These are phyloP conservation scores for Alternaria conjuncta DNA, from an alignment of 2,329 filamentous ascomycete genomes.

Conservation along the genomic window DNA sequence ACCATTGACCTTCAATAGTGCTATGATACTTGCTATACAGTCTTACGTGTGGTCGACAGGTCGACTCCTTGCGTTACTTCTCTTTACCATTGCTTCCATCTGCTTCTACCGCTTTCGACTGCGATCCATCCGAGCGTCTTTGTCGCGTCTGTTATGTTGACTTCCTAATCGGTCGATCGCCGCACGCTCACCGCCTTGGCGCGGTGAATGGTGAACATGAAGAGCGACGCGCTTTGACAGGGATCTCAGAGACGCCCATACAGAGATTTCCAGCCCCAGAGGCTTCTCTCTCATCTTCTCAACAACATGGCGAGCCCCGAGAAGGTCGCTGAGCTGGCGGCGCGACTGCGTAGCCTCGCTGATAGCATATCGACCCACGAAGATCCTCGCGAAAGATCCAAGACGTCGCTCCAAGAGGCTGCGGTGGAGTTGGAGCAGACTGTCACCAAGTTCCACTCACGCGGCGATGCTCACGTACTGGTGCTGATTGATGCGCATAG, in stretches of 20 bases:
- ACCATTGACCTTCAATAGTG: too few species aligned
- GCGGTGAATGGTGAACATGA: neutral
- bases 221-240: neutral
- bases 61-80: neutral
- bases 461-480: neutral
- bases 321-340: neutral
- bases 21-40: too few species aligned
- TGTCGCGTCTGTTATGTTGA: neutral
- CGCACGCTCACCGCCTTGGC: neutral
- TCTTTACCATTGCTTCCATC: neutral
- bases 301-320: neutral
- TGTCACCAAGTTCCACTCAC: neutral
- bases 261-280: too few species aligned
- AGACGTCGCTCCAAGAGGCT: neutral
- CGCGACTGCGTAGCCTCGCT: neutral
- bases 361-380: neutral
- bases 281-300: neutral
- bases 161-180: neutral
- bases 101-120: neutral
- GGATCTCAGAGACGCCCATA: neutral
- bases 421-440: neutral
- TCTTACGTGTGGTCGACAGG: too few species aligned
- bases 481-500: neutral
- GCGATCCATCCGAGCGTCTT: neutral
- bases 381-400: neutral